Conservation (phyloP, 2,329 filamentous ascomycete species). For the Epichloe scottii region DNA sequence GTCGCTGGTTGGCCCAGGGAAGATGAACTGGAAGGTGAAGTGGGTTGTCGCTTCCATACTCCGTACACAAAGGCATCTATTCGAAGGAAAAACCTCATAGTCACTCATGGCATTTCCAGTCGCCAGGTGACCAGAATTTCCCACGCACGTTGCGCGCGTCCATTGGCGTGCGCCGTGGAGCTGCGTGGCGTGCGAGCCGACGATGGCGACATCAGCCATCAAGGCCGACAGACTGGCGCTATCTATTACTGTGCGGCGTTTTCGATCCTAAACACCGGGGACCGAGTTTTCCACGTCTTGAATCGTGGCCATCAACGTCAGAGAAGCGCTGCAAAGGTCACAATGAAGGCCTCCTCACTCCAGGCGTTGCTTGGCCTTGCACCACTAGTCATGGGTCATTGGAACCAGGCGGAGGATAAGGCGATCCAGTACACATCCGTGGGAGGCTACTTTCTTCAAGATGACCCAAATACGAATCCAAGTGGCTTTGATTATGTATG, state of each 20-base stretch:
- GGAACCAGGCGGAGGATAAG: slow-evolving; percentile 19
- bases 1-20: slow-evolving; percentile 1
- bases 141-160: slow-evolving; percentile 1
- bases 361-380: slow-evolving; percentile 18
- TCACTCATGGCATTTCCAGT: too few species aligned
- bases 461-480: slow-evolving; percentile 42
- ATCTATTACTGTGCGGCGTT: too few species aligned
- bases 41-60: neutral
- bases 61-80: neutral
- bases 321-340: neutral
- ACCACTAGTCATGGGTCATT: slow-evolving; percentile 15
- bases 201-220: too few species aligned
- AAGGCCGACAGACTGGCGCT: too few species aligned
- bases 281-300: too few species aligned
- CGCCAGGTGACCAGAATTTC: neutral
- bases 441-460: slow-evolving; percentile 51
- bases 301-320: neutral
- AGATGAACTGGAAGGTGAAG: neutral
- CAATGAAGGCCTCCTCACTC: slow-evolving; percentile 21
- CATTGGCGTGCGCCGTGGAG: neutral
- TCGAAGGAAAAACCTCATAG: too few species aligned
- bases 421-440: slow-evolving; percentile 49
- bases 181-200: neutral
- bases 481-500: slow-evolving; percentile 52
- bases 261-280: too few species aligned